phyloP scores from a whole-genome alignment of 1,284 basidiomycete genomes.

The Sanghuangporus sanghuang region DNA sequence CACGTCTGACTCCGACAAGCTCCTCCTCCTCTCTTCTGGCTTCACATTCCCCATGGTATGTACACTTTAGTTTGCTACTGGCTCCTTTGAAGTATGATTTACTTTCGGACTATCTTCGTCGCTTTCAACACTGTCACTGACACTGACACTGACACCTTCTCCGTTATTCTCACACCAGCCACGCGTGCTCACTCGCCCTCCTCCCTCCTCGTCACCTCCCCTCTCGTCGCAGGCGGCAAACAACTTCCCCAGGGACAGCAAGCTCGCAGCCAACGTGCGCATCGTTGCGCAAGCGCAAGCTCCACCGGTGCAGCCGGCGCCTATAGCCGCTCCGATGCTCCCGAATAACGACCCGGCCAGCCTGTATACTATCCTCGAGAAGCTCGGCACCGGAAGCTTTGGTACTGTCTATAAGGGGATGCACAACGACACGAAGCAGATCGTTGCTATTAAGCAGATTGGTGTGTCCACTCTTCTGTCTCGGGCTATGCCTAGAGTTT shows the following conservation, averaged over 20 bases:
- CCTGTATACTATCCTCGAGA: constrained; percentile 91
- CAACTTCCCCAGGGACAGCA: too few relatives aligned
- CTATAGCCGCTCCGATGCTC: constrained; percentile 25
- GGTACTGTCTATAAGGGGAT: constrained; percentile 96
- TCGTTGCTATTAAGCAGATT: constrained; percentile 98
- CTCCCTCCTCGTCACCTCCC: constrained; percentile 6
- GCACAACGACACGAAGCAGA: constrained; percentile 89
- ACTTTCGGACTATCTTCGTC: not conserved
- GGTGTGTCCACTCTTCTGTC: constrained; percentile 42
- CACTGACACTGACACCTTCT: not conserved
- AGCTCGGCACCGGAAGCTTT: constrained; percentile 96
- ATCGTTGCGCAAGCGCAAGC: not conserved
- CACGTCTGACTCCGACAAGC: not conserved
- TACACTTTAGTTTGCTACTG: not conserved
- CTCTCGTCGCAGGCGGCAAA: not conserved
- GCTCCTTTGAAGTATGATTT: not conserved
- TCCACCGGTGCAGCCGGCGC: not conserved
- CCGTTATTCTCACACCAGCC: constrained; percentile 6
- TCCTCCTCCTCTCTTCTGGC: not conserved
- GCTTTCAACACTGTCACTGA: not conserved
- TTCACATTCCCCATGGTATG: not conserved
- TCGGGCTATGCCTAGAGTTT: not conserved
- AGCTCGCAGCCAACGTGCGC: too few relatives aligned
- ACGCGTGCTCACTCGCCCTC: constrained; percentile 19
- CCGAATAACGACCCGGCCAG: constrained; percentile 76